A percentile compares a stretch with the other conserved stretches of the same genome.
Evolutionary conservation across 1,284 basidiomycete genomes (phyloP).

Genomic region (Ceratobasidium sp.): DNA sequence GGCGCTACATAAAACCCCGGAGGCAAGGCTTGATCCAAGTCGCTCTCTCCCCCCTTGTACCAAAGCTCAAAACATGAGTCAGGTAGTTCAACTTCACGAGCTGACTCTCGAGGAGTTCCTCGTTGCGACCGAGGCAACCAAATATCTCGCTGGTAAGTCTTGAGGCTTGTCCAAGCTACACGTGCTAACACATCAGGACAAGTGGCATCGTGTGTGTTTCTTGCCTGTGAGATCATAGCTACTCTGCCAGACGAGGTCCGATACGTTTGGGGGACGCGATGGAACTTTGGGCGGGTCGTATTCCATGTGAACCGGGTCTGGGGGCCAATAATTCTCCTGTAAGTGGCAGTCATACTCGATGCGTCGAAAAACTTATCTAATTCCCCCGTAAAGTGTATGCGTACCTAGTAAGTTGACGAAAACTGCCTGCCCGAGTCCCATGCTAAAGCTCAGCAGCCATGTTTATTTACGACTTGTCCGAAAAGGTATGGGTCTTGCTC

Average conservation of each 20-base stretch:
- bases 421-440: not conserved
- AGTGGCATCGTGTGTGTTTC: not conserved
- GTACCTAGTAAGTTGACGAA: not conserved
- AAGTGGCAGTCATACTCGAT: not conserved
- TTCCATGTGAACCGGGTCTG: slow-evolving; percentile 30
- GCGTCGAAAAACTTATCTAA: not conserved
- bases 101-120: not conserved
- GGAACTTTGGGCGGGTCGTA: slow-evolving; percentile 28
- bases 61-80: too few species aligned
- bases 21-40: too few species aligned
- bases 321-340: slow-evolving; percentile 20
- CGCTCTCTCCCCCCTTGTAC: too few species aligned
- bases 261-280: slow-evolving; percentile 15
- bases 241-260: slow-evolving; percentile 1
- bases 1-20: too few species aligned
- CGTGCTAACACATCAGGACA: not conserved
- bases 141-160: not conserved
- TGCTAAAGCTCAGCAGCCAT: not conserved
- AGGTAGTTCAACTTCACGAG: not conserved
- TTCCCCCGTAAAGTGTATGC: not conserved
- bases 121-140: not conserved
- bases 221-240: slow-evolving; percentile 14
- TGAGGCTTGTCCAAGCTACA: not conserved
- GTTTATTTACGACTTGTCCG: slow-evolving; percentile 15
- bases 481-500: slow-evolving; percentile 7